Evolutionary conservation across 2,329 filamentous ascomycete genomes (phyloP).

Genomic region (Pestalotiopsis fici): DNA sequence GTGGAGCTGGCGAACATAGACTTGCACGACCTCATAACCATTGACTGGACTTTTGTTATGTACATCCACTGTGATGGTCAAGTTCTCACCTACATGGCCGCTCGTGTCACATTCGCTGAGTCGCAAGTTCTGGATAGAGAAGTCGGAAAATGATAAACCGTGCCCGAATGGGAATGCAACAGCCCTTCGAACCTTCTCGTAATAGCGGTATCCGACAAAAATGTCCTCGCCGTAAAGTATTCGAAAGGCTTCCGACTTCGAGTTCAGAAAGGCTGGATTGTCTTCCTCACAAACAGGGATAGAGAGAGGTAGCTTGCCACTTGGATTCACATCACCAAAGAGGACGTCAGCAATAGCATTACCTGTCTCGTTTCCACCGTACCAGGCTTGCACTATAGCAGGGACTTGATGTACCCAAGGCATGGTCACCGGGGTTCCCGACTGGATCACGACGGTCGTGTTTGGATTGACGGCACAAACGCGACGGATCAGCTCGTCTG

Average conservation of each 20-base stretch:
- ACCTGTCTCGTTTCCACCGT: conserved; percentile 81
- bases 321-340: conserved; percentile 73
- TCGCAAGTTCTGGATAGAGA: no score
- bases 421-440: conserved; percentile 74
- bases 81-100: no score
- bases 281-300: conserved; percentile 71
- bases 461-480: conserved; percentile 68
- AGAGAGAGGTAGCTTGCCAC: conserved; percentile 71
- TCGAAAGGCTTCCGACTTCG: conserved; percentile 66
- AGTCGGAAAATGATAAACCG: conserved; percentile 76
- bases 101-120: no score
- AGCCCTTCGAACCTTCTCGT: conserved; percentile 65
- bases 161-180: conserved; percentile 79
- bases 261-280: conserved; percentile 78
- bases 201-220: conserved; percentile 80
- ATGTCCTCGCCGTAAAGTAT: conserved; percentile 79
- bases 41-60: no score
- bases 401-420: conserved; percentile 61
- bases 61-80: no score
- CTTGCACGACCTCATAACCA: no score
- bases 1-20: no score
- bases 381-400: conserved; percentile 76
- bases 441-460: conserved; percentile 74
- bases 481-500: conserved; percentile 68
- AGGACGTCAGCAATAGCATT: conserved; percentile 79